Evolutionary conservation across 2,329 filamentous ascomycete genomes (phyloP), one percentile per base, ranked within the genome.

Genomic region (Xenosphaeropsis pyriputrescens): DNA sequence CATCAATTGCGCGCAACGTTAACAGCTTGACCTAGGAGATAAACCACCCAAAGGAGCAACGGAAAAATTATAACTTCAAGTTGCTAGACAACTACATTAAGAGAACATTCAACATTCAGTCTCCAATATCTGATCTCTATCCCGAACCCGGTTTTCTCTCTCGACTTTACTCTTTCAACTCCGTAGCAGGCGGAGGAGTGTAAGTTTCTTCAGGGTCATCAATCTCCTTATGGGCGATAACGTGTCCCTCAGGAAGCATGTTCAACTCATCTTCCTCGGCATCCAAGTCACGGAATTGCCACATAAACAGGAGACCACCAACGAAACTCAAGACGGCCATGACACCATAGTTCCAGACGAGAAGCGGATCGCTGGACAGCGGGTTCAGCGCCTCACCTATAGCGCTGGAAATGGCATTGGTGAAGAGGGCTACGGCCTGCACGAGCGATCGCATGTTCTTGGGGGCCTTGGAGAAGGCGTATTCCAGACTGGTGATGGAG

Each of bases 391-490:
- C 62, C 44, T 65, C 57, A 18, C 60, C 60, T 6, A 68, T 47
- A 2, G 71, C 71, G 29, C 64, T 64, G 4, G 68, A 70, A 43
- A 77, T 60, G 0, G 72, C 72, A 39, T 66, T 72, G 45, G 69
- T 75, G 44, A 76, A 63, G 7, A 75, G 57, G 47, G 64, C 70
- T 41, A 76, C 58, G 0, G 71, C 64, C 48, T 70, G 63, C 18
- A 76, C 67, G 12, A 70, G 72, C 0, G 70, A 73, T 53, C 76
- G 72, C 76, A 84, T 81, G 52, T 65, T 72, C 32, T 69, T 68
- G 2, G 79, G 79, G 0, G 79, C 79, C 57, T 84, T 82, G 50
- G 76, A 81, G 57, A 76, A 84, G 14, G 77, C 79, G 46, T 84
- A 83, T 53, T 85, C 79, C 9, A 81, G 67, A 43, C 73, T 72